Evolutionary conservation across 2,329 filamentous ascomycete species (phyloP).

Genomic region (Aspergillus neoniger): DNA sequence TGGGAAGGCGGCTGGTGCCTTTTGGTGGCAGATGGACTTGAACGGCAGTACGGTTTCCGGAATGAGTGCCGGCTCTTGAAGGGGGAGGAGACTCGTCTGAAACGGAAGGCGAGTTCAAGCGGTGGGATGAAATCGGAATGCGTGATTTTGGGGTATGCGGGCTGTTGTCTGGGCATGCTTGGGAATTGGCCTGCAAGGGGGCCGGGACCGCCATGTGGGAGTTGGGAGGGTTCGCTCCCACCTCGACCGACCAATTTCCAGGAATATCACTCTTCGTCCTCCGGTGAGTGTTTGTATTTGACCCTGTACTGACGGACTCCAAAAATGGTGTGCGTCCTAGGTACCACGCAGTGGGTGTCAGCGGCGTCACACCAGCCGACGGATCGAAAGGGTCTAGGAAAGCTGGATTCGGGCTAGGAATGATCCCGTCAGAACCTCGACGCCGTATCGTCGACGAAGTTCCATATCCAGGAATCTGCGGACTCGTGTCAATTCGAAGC

Average conservation of each 20-base stretch:
- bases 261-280: slow-evolving; percentile 61
- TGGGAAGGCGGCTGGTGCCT: slow-evolving; percentile 44
- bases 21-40: slow-evolving; percentile 40
- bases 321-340: slow-evolving; percentile 48
- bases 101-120: slow-evolving; percentile 42
- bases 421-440: slow-evolving; percentile 71
- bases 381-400: slow-evolving; percentile 41
- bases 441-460: slow-evolving; percentile 58
- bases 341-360: slow-evolving; percentile 70
- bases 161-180: slow-evolving; percentile 29
- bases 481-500: slow-evolving; percentile 59
- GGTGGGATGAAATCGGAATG: slow-evolving; percentile 48
- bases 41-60: slow-evolving; percentile 30
- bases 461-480: slow-evolving; percentile 57
- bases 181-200: slow-evolving; percentile 33
- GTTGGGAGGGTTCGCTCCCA: slow-evolving; percentile 32
- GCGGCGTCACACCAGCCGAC: slow-evolving; percentile 56
- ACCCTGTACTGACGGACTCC: slow-evolving; percentile 40
- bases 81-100: slow-evolving; percentile 43
- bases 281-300: slow-evolving; percentile 35
- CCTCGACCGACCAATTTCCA: slow-evolving; percentile 32
- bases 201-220: slow-evolving; percentile 38
- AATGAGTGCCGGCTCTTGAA: slow-evolving; percentile 38
- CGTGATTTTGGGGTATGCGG: slow-evolving; percentile 46
- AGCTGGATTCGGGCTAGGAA: slow-evolving; percentile 55